These are phyloP conservation scores for Wallacemonas sp. DNA, from an alignment of 208 protist species.

Conservation along the genomic window DNA sequence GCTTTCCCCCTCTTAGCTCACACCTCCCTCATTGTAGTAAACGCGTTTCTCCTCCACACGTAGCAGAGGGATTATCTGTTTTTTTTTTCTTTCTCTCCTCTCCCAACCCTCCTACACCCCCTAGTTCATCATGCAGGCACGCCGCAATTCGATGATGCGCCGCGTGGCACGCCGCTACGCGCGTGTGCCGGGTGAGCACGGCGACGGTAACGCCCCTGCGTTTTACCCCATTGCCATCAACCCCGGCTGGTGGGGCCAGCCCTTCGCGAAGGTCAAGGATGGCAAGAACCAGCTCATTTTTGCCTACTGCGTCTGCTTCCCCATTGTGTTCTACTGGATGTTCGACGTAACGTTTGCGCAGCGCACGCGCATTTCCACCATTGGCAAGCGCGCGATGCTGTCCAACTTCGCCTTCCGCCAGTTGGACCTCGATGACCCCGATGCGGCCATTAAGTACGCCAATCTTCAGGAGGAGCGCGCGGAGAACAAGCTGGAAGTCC, in stretches of 20 bases:
- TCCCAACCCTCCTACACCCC: too few relatives aligned
- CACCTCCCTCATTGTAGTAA: conserved; percentile 13
- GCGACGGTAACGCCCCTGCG: conserved; percentile 68
- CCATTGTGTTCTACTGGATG: conserved; percentile 76
- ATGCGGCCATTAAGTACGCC: conserved; percentile 88
- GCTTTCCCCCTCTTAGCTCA: background rate
- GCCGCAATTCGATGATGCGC: conserved; percentile 83
- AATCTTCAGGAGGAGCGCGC: conserved; percentile 83
- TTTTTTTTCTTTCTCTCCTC: conserved; percentile 20
- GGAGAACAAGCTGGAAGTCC: conserved; percentile 83
- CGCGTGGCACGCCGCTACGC: conserved; percentile 84
- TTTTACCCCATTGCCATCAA: conserved; percentile 91
- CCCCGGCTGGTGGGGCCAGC: conserved; percentile 87
- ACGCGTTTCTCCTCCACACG: too few relatives aligned
- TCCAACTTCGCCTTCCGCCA: conserved; percentile 85
- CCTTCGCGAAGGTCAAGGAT: conserved; percentile 89
- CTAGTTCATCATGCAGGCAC: conserved; percentile 62
- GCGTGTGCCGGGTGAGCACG: conserved; percentile 87
- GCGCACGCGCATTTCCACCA: conserved; percentile 62
- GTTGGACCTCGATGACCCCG: conserved; percentile 87
- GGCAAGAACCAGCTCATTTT: conserved; percentile 72
- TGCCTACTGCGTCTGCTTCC: conserved; percentile 62
- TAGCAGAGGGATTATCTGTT: conserved; percentile 4
- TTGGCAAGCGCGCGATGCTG: conserved; percentile 79
- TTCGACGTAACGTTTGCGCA: conserved; percentile 79